A percentile compares a stretch with the other conserved stretches of the same genome.
Conservation (phyloP, 371 early-diverging fungal species). For the Mucor saturninus region DNA sequence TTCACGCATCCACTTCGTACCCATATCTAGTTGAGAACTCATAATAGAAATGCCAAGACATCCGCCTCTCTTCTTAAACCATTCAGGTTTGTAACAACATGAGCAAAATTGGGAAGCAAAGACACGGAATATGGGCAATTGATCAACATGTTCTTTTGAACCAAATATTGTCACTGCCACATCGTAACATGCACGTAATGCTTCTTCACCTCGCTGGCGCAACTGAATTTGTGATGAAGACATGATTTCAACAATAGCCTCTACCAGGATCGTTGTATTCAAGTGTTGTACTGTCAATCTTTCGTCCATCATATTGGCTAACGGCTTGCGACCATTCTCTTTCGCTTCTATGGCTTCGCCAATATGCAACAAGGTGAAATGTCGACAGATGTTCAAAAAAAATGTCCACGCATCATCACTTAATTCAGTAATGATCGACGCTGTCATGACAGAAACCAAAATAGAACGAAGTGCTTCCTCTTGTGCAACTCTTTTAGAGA, state of each 20-base stretch:
- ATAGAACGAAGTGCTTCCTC: constrained; percentile 71
- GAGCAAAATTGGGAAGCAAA: constrained; percentile 83
- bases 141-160: constrained; percentile 64
- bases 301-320: constrained; percentile 56
- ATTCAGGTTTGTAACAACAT: constrained; percentile 85
- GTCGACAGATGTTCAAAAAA: constrained; percentile 69
- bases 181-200: constrained; percentile 68
- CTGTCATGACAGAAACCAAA: constrained; percentile 70
- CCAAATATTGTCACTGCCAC: constrained; percentile 64
- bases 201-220: constrained; percentile 72
- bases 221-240: constrained; percentile 69
- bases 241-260: constrained; percentile 81
- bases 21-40: constrained; percentile 81
- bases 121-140: constrained; percentile 75
- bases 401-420: constrained; percentile 71
- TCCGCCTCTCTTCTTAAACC: constrained; percentile 87
- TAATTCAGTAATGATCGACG: constrained; percentile 67
- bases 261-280: constrained; percentile 72
- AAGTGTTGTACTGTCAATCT: constrained; percentile 47
- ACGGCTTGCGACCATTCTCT: constrained; percentile 51
- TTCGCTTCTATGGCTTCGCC: constrained; percentile 70
- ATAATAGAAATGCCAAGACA: constrained; percentile 88
- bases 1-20: constrained; percentile 87
- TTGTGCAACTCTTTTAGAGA: constrained; percentile 64
- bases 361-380: constrained; percentile 78